phyloP scores from a whole-genome alignment of 1,284 basidiomycete species.

The Ustilago sp. region DNA sequence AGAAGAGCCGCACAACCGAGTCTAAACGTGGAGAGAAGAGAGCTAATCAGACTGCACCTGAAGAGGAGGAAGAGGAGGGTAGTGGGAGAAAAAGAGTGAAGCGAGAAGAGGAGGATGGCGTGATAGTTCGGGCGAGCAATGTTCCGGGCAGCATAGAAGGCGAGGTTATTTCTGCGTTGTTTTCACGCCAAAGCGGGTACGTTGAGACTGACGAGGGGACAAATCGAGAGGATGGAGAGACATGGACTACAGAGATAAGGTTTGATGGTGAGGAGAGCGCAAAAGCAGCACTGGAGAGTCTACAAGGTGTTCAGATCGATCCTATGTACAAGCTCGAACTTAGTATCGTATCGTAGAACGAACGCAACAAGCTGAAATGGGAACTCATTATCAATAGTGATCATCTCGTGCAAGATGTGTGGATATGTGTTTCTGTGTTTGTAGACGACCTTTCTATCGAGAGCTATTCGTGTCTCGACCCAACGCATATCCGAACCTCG shows the following conservation, averaged over 20 bases:
- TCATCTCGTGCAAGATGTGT: not conserved
- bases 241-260: conserved; percentile 71
- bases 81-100: conserved; percentile 67
- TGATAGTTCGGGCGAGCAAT: conserved; percentile 76
- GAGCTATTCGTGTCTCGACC: too few species aligned
- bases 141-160: conserved; percentile 70
- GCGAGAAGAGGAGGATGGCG: conserved; percentile 50
- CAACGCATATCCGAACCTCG: too few species aligned
- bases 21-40: conserved; percentile 14
- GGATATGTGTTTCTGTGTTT: not conserved
- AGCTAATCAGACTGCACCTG: conserved; percentile 31
- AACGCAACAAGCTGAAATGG: not conserved
- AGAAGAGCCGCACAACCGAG: conserved; percentile 16
- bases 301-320: conserved; percentile 83
- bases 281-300: conserved; percentile 79
- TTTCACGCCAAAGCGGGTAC: conserved; percentile 12
- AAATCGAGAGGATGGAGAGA: conserved; percentile 74
- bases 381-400: not conserved
- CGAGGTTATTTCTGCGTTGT: conserved; percentile 12
- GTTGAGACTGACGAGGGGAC: not conserved
- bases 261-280: conserved; percentile 81
- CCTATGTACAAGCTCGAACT: conserved; percentile 71
- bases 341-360: conserved; percentile 1
- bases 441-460: too few species aligned
- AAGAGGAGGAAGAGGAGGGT: conserved; percentile 75